A percentile compares a stretch with the other conserved stretches of the same genome.
Evolutionary conservation across 345 rosid genomes (phyloP).

Genomic region (Mercurialis annua): DNA sequence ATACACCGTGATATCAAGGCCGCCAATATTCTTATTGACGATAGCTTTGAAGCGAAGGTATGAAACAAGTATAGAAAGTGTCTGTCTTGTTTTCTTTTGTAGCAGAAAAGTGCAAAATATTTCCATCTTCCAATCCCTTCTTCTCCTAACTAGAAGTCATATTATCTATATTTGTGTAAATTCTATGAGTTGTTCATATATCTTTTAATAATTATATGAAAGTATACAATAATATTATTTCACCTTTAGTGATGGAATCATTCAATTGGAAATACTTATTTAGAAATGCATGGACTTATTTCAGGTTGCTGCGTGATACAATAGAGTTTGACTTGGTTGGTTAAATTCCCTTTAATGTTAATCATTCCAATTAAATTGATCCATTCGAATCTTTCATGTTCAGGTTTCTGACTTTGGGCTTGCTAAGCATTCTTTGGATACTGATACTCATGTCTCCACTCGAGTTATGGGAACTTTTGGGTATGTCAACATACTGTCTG

Average conservation of each 20-base stretch:
- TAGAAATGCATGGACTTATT: not conserved
- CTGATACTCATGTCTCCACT: slow-evolving; percentile 34
- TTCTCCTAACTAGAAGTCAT: not conserved
- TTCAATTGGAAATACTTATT: not conserved
- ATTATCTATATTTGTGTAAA: not conserved
- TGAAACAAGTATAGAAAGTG: not conserved
- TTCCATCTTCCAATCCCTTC: not conserved
- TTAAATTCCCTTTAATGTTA: slow-evolving; percentile 3
- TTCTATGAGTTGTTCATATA: not conserved
- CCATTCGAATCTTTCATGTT: not conserved
- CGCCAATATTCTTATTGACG: slow-evolving; percentile 29
- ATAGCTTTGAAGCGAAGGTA: slow-evolving; percentile 31
- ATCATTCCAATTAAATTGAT: not conserved
- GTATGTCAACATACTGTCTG: slow-evolving; percentile 3
- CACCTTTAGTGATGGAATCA: not conserved
- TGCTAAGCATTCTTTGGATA: slow-evolving; percentile 23
- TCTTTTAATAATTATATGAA: not conserved
- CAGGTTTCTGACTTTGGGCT: slow-evolving; percentile 35
- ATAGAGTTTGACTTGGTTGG: not conserved
- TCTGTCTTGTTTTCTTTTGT: not conserved
- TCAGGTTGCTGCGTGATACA: slow-evolving; percentile 1
- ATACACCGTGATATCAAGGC: slow-evolving; percentile 35
- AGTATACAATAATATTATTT: not conserved
- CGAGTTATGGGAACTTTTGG: slow-evolving; percentile 33
- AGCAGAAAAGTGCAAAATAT: not conserved